These are phyloP conservation scores for Lagenidium giganteum DNA, from an alignment of 352 stramenopile genomes.

Conservation along the genomic window DNA sequence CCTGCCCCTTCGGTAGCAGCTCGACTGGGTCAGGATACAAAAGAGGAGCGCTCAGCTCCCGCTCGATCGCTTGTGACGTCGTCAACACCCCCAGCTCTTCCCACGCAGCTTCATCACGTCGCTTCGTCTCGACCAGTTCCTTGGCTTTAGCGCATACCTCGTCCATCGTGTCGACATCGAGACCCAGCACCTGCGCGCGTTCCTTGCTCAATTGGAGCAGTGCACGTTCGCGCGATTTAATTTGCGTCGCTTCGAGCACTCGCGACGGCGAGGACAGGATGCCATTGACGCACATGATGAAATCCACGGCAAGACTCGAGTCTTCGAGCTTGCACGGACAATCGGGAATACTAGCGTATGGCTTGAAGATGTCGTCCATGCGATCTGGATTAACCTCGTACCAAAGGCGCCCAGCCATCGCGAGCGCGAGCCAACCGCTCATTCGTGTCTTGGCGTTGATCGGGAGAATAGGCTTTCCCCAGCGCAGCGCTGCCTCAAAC, in stretches of 20 bases:
- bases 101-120: slow-evolving; percentile 1
- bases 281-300: slow-evolving; percentile 31
- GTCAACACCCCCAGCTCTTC: slow-evolving; percentile 3
- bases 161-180: not conserved
- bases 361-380: slow-evolving; percentile 26
- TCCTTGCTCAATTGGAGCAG: not conserved
- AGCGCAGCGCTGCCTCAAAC: slow-evolving; percentile 30
- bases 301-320: slow-evolving; percentile 39
- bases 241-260: not conserved
- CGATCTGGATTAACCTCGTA: slow-evolving; percentile 33
- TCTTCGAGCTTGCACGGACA: slow-evolving; percentile 43
- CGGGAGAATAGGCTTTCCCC: slow-evolving; percentile 30
- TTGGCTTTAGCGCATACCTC: not conserved
- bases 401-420: slow-evolving; percentile 47
- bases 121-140: not conserved
- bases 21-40: slow-evolving; percentile 1
- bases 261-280: slow-evolving; percentile 18
- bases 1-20: slow-evolving; percentile 19
- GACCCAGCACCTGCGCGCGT: slow-evolving; percentile 7
- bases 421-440: slow-evolving; percentile 31
- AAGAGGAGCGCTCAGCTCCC: not conserved
- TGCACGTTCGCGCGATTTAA: not conserved
- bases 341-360: slow-evolving; percentile 32
- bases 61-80: slow-evolving; percentile 1
- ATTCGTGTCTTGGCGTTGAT: slow-evolving; percentile 32